phyloP scores from a whole-genome alignment of 768 basidiomycete species.

The Collybia sordida region DNA sequence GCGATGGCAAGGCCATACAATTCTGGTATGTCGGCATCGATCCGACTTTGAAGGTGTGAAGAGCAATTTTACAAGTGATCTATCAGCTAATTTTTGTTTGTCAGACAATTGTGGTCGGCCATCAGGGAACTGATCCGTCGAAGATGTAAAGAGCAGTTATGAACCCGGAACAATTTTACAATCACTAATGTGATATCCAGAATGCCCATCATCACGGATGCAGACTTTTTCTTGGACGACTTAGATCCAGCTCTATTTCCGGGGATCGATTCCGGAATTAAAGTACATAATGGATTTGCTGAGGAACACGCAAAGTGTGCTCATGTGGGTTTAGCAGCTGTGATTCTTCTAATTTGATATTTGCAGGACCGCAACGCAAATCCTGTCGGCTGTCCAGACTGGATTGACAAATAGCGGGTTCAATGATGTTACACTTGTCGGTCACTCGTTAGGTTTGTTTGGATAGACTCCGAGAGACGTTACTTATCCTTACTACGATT shows the following conservation, averaged over 20 bases:
- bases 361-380: slow-evolving; percentile 33
- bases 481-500: slow-evolving; percentile 12
- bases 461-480: slow-evolving; percentile 28
- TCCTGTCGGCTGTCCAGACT: slow-evolving; percentile 45
- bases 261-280: slow-evolving; percentile 39
- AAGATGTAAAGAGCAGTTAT: slow-evolving; percentile 23
- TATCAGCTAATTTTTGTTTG: neutral
- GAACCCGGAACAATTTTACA: neutral
- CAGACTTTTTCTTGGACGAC: slow-evolving; percentile 29
- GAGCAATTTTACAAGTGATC: neutral
- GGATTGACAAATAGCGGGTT: slow-evolving; percentile 33
- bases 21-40: slow-evolving; percentile 36
- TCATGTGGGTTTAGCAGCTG: neutral
- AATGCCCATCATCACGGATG: slow-evolving; percentile 38
- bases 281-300: slow-evolving; percentile 50
- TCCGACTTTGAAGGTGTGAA: slow-evolving; percentile 15
- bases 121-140: slow-evolving; percentile 20
- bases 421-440: slow-evolving; percentile 40
- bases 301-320: slow-evolving; percentile 41
- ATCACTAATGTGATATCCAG: slow-evolving; percentile 7
- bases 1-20: slow-evolving; percentile 43
- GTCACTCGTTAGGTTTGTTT: slow-evolving; percentile 34
- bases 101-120: slow-evolving; percentile 16
- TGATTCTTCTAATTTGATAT: slow-evolving; percentile 37
- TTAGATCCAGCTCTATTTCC: slow-evolving; percentile 47